Base-by-base conservation (phyloP, 352 stramenopile species). In the Phytophthora vignae region DNA sequence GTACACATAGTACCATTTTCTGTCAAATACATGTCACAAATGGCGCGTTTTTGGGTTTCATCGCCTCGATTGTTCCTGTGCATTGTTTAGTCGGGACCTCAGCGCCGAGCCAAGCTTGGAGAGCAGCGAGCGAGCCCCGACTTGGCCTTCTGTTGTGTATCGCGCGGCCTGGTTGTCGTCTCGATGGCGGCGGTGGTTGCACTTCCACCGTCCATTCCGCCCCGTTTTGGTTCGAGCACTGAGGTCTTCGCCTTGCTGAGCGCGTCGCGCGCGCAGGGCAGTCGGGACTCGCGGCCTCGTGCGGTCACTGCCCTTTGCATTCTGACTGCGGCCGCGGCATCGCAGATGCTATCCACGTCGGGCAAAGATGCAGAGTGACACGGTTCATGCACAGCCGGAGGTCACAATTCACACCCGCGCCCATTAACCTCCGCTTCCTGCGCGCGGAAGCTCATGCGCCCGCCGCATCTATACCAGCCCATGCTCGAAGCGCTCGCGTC, bases 331-430 rank as follows among this genome's bases (percentile, higher is more conserved):
- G 6, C 42, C 42, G 42, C 38, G 38, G 38, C 38, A 25, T 25
- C 22, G 22, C 22, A 25, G 22, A n/a, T n/a, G n/a, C n/a, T n/a
- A n/a, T n/a, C n/a, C n/a, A 19, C 14, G n/a, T 25, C 53, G 33
- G 62, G 64, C 65, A 62, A 61, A 67, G 52, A 73, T 61, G 57
- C 46, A 69, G 58, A 72, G 65, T 73, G 65, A 63, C 58, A 73
- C 65, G 57, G 65, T 62, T 54, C 65, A 73, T 55, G 19, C 50
- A 60, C 65, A 73, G 57, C 65, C 67, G 65, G 50, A 73, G 29
- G 54, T 73, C 65, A 64, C 58, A 62, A 70, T 70, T 70, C 64
- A 67, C 50, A 33, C 15, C 22, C 21, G 56, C 65, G 53, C 12
- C 65, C 65, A 72, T 72, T 61, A 72, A 48, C 27, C 57, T 60